Conservation (phyloP, 129 eudicot species). For the Saposhnikovia divaricata region DNA sequence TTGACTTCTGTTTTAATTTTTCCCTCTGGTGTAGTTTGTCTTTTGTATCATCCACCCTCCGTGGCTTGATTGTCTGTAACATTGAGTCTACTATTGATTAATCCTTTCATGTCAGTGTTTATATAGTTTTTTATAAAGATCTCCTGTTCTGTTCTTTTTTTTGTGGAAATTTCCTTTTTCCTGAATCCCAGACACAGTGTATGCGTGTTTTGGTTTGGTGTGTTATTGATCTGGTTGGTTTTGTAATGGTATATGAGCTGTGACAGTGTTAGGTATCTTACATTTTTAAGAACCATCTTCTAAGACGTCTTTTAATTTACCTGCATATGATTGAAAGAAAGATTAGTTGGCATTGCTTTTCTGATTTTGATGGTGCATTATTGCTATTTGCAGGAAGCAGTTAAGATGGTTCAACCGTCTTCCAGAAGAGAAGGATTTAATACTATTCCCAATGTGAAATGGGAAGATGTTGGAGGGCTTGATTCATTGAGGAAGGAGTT, state of each 20-base stretch:
- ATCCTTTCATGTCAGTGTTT: background rate
- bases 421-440: constrained; percentile 92
- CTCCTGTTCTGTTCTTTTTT: background rate
- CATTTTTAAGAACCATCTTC: background rate
- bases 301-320: background rate
- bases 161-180: background rate
- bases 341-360: background rate
- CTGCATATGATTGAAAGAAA: background rate
- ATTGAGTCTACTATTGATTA: background rate
- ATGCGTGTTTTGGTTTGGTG: background rate
- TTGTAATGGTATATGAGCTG: background rate
- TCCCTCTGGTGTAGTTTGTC: background rate
- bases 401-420: constrained; percentile 60
- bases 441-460: constrained; percentile 60
- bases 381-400: constrained; percentile 40
- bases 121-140: background rate
- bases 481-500: constrained; percentile 51
- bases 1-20: background rate
- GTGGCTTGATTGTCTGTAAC: background rate
- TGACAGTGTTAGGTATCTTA: background rate
- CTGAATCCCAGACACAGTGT: background rate
- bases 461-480: constrained; percentile 98
- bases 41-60: background rate
- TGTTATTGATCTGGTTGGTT: background rate
- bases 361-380: background rate